Evolutionary conservation across 306 rosid species (phyloP).

Genomic region (Heteromeles arbutifolia): DNA sequence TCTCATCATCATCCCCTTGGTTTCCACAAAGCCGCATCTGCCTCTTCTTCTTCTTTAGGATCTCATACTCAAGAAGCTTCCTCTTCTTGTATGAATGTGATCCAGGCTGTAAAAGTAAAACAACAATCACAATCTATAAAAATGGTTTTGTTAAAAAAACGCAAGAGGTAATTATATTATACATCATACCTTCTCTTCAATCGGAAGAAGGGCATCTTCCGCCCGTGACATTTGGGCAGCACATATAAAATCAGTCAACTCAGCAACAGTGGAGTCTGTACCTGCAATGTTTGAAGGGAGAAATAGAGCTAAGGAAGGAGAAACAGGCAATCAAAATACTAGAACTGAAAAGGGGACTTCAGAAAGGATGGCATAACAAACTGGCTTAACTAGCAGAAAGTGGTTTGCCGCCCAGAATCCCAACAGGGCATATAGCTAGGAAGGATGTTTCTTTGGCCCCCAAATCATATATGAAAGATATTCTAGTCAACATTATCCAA

Average conservation of each 20-base stretch:
- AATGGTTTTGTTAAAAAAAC: not conserved
- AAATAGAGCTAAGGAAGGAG: constrained; percentile 14
- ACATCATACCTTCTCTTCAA: constrained; percentile 57
- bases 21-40: constrained; percentile 32
- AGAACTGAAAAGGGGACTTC: not conserved
- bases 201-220: constrained; percentile 49
- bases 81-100: constrained; percentile 40
- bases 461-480: not conserved
- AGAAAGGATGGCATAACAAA: not conserved
- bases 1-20: constrained; percentile 64
- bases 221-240: constrained; percentile 75
- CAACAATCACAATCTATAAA: constrained; percentile 8
- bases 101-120: constrained; percentile 46
- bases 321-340: not conserved
- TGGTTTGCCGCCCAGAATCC: not conserved
- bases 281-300: constrained; percentile 46
- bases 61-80: constrained; percentile 39
- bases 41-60: constrained; percentile 47
- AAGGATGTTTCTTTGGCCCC: not conserved
- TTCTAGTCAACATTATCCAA: not conserved
- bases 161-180: constrained; percentile 2
- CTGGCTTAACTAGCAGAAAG: not conserved
- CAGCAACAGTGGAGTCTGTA: constrained; percentile 45
- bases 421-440: not conserved
- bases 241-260: constrained; percentile 62